Evolutionary conservation across 257 asterid species (phyloP), one percentile per base, ranked within the genome.

Genomic region (Ehretia macrophylla): DNA sequence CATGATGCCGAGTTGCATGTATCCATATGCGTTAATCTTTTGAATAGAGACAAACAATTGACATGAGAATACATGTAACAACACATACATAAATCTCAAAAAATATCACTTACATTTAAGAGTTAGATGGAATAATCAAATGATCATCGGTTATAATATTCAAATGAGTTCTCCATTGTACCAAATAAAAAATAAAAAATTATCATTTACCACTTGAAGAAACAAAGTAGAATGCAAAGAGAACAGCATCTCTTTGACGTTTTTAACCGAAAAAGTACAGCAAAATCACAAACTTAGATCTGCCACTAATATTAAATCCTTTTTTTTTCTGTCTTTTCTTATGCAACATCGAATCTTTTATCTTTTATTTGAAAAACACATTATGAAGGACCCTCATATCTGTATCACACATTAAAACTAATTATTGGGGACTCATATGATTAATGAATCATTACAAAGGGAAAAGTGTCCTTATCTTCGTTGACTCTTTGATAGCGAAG

Each of bases 391-490:
- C 38, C 70, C 17, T 51, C 60, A 50, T 54, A 65, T 56, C 66
- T 56, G 68, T 32, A 64, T 53, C 27, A 64, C 32, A 44, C 62
- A 18, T 65, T 20, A 46, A 56, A 60, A 62, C n/a, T 59, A 72
- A 68, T 63, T 17, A 62, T 71, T 67, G 53, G 35, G 58, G 59
- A 54, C 54, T 65, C 63, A 64, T 62, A 59, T 48, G 64, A 68
- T 20, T 45, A 62, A 68, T 58, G 68, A 70, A 58, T 71, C 56
- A 67, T 14, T 20, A 52, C 23, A 66, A 62, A 63, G 51, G 35
- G 77, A 81, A 83, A 79, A 67, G 73, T 81, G 85, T 83, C 88
- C 63, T 68, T 56, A 17, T 69, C 76, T 51, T 63, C 71, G 63
- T 81, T 77, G 83, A 86, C 84, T 68, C 72, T 65, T 60, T 50